Percentiles rank a stretch among this genome's conserved stretches.
Evolutionary conservation across 2,329 filamentous ascomycete genomes (phyloP).

Genomic region (Microascus cirrosus): DNA sequence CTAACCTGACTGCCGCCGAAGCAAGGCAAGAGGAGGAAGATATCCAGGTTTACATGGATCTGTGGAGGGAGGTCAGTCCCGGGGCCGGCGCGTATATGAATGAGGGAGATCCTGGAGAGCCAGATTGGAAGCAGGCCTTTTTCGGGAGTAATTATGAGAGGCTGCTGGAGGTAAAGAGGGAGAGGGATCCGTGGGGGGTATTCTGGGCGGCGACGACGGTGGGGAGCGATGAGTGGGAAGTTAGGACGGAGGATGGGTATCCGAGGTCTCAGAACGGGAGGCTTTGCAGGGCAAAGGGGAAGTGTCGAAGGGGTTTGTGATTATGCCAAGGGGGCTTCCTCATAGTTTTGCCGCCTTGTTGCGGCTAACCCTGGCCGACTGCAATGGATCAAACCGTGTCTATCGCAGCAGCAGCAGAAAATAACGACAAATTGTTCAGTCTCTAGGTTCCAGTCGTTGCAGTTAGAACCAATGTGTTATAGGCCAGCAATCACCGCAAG

Average conservation of each 20-base stretch:
- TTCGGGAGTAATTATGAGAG: constrained; percentile 32
- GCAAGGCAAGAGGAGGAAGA: constrained; percentile 10
- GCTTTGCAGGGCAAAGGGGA: constrained; percentile 15
- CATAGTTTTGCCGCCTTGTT: no score
- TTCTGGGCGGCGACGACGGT: constrained; percentile 37
- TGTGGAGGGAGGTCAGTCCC: constrained; percentile 22
- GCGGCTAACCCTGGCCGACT: no score
- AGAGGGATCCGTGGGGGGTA: constrained; percentile 30
- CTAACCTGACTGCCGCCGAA: constrained; percentile 7
- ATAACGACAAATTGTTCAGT: no score
- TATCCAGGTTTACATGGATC: constrained; percentile 13
- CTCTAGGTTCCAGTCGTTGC: no score
- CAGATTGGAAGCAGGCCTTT: constrained; percentile 30
- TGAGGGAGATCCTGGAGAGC: constrained; percentile 37
- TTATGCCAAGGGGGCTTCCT: no score
- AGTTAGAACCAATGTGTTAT: no score
- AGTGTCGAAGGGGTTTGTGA: no score
- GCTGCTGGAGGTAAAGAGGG: constrained; percentile 31
- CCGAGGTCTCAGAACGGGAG: constrained; percentile 22
- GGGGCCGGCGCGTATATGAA: constrained; percentile 35
- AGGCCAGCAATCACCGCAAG: no score
- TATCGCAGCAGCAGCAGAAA: no score
- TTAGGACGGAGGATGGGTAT: constrained; percentile 15
- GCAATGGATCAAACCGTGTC: no score
- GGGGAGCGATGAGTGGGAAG: constrained; percentile 37